Evolutionary conservation across 116 monocot species (phyloP), one percentile per base, ranked within the genome.

Genomic region (Iris pallida): DNA sequence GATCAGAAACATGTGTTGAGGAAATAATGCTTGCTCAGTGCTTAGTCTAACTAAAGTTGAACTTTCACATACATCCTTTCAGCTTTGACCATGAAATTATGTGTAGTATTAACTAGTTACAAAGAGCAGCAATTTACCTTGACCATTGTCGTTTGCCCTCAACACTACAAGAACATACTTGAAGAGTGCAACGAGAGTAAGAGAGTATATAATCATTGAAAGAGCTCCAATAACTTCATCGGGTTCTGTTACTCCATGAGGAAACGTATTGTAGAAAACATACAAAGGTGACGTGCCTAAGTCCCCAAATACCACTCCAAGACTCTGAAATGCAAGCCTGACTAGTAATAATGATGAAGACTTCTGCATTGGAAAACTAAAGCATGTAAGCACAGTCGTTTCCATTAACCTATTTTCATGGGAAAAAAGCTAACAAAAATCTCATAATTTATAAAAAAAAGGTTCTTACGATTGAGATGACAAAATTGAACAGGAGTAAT

Each of bases 91-190:
- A 30, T 30, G 30, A 30, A 30, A 30, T 30, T 0, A 30, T 30
- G 30, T 30, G 30, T 30, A 30, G 30, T 30, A 30, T 30, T 30
- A 30, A 30, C 30, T 30, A 30, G 30, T 30, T 0, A 30, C 30
- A 20, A 17, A 59, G 30, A 9, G 18, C 5, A 42, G 9, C n/a
- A 54, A 46, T 68, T 81, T 66, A 90, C 90, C 89, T 49, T 90
- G 89, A 47, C 89, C 89, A 60, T 85, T 83, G 61, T 90, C 89
- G 52, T 90, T 90, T 63, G 89, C 89, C 64, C 83, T 77, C 70
- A 90, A 62, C 16, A 90, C 89, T 11, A 90, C 59, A 48, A 83
- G 71, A 14, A 90, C 83, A 73, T 90, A 90, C 56, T 90, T 90
- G 68, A 85, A 70, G 15, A 90, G 85, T 5, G 82, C 82, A 14